These are phyloP conservation scores for Hevea brasiliensis DNA, from an alignment of 345 rosid species.

Conservation along the genomic window DNA sequence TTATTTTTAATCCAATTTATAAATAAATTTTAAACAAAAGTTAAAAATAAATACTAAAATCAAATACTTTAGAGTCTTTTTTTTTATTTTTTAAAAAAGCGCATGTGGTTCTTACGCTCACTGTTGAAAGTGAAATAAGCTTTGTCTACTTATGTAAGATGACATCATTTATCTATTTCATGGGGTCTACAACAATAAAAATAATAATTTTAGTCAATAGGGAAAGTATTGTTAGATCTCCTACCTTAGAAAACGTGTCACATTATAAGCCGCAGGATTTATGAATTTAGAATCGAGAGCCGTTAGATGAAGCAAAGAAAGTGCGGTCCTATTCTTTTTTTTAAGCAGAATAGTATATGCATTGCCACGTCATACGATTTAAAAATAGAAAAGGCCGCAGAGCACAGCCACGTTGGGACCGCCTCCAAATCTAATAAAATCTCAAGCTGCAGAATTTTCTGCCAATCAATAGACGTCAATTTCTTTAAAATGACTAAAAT, in stretches of 20 bases:
- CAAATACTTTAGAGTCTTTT: no score
- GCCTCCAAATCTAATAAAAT: conserved; percentile 37
- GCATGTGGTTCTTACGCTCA: no score
- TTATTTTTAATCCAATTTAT: no score
- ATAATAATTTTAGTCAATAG: conserved; percentile 28
- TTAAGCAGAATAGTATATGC: background rate
- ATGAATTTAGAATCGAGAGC: background rate
- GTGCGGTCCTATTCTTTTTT: background rate
- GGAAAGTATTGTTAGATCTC: background rate
- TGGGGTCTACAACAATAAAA: conserved; percentile 25
- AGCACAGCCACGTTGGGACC: conserved; percentile 19
- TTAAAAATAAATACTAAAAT: no score
- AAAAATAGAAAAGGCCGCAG: no score
- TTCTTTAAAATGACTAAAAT: background rate
- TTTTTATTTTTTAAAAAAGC: no score
- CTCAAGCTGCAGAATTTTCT: conserved; percentile 41
- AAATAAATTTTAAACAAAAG: no score
- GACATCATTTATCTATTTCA: conserved; percentile 33
- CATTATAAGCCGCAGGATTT: background rate
- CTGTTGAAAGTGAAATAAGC: no score
- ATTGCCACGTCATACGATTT: background rate
- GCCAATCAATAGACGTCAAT: conserved; percentile 45
- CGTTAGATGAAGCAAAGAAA: no score
- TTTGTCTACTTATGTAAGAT: background rate
- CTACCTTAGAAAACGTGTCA: background rate